phyloP scores from a whole-genome alignment of 225 moss, liverwort and hornwort species.

The Sphagnum tenellum region DNA sequence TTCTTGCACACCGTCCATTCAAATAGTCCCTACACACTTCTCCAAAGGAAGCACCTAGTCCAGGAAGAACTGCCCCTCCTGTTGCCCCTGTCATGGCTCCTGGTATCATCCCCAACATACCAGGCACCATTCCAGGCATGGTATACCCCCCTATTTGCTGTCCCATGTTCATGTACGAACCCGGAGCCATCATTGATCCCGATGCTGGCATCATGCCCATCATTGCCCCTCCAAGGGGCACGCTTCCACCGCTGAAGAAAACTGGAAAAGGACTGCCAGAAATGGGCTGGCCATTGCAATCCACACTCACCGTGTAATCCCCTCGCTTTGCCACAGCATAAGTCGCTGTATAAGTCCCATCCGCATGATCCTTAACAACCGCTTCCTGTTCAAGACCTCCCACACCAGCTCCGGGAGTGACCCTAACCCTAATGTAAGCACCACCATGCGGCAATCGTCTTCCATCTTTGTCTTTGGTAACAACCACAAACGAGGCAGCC shows the following conservation, averaged over 20 bases:
- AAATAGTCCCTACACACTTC: slow-evolving; percentile 53
- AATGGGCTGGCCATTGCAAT: slow-evolving; percentile 80
- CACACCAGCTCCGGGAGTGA: slow-evolving; percentile 89
- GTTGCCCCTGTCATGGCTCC: slow-evolving; percentile 68
- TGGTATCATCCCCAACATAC: slow-evolving; percentile 87
- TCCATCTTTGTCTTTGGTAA: slow-evolving; percentile 84
- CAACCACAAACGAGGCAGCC: slow-evolving; percentile 90
- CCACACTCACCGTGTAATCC: slow-evolving; percentile 97
- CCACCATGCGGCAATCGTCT: slow-evolving; percentile 83
- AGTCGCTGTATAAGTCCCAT: slow-evolving; percentile 95
- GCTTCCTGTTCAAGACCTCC: slow-evolving; percentile 92
- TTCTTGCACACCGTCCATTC: slow-evolving; percentile 44
- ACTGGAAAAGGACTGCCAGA: slow-evolving; percentile 95
- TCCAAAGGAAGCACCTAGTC: slow-evolving; percentile 54
- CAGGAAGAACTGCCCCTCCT: slow-evolving; percentile 57
- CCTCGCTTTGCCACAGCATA: slow-evolving; percentile 98
- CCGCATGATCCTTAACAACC: slow-evolving; percentile 96
- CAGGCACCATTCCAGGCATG: slow-evolving; percentile 90
- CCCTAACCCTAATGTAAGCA: slow-evolving; percentile 95
- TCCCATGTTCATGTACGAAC: slow-evolving; percentile 66
- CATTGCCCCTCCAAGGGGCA: slow-evolving; percentile 59
- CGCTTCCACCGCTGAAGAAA: slow-evolving; percentile 93
- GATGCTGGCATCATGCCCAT: slow-evolving; percentile 65
- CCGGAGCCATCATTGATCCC: slow-evolving; percentile 60
- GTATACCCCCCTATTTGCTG: slow-evolving; percentile 66